phyloP scores from a whole-genome alignment of 2,329 filamentous ascomycete genomes.

The Beauveria asiatica region DNA sequence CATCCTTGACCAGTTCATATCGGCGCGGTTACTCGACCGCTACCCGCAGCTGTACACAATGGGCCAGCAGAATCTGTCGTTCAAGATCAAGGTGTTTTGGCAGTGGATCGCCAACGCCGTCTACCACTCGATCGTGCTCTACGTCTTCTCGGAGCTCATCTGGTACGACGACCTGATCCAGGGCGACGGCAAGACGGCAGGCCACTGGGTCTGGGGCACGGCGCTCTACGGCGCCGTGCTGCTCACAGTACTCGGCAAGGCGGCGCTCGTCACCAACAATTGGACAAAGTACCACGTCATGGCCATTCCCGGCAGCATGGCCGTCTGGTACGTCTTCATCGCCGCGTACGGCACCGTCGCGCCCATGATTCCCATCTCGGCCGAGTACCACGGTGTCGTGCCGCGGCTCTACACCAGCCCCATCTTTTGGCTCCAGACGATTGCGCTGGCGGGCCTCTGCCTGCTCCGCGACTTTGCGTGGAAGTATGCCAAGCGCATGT shows the following conservation, averaged over 20 bases:
- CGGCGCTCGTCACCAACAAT: conserved; percentile 87
- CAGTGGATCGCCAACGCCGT: conserved; percentile 92
- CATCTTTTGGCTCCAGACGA: conserved; percentile 84
- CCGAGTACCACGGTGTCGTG: conserved; percentile 78
- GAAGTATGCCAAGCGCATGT: conserved; percentile 98
- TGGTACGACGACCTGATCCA: conserved; percentile 75
- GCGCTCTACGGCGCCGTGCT: conserved; percentile 92
- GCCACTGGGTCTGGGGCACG: conserved; percentile 97
- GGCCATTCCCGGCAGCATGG: conserved; percentile 87
- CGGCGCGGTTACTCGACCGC: conserved; percentile 81
- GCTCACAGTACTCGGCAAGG: conserved; percentile 88
- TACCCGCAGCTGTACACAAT: conserved; percentile 95
- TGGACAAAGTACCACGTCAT: conserved; percentile 98
- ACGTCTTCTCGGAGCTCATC: conserved; percentile 73
- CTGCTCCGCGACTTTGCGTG: conserved; percentile 83
- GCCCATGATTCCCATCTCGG: conserved; percentile 71
- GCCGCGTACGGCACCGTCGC: conserved; percentile 81
- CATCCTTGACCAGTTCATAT: conserved; percentile 96
- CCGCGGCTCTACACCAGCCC: conserved; percentile 72
- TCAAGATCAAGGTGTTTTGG: conserved; percentile 84
- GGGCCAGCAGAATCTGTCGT: conserved; percentile 88
- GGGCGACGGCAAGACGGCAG: conserved; percentile 69
- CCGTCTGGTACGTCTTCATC: conserved; percentile 85
- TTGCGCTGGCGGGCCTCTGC: conserved; percentile 72
- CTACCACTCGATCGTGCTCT: conserved; percentile 91